Evolutionary conservation across 2,329 filamentous ascomycete species (phyloP), one percentile per base, ranked within the genome.

Genomic region (Aureobasidium sp.): DNA sequence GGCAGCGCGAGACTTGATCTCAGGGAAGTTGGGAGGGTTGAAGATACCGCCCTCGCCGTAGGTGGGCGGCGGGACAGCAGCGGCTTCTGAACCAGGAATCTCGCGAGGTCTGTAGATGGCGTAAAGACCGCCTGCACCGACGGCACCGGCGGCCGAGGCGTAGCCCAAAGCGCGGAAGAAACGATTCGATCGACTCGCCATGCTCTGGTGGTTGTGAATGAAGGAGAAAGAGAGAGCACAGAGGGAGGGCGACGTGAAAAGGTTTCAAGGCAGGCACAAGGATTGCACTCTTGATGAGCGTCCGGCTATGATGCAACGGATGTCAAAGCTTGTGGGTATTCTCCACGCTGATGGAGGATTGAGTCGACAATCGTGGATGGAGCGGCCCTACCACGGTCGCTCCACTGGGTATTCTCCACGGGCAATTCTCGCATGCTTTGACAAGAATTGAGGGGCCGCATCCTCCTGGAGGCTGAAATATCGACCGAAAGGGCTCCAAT

Each of bases 1-100:
- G 71, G 88, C 85, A 10, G 81, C 76, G 66, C 86, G 78, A 53
- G 79, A 77, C 75, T 84, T 87, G 61, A 84, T 77, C 59, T 75
- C 76, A n/a, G 86, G 86, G 68, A 89, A 89, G 41, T 78, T 78
- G 14, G 86, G 87, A 44, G 87, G 82, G 65, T 77, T 81, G 73
- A 90, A 88, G 60, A 82, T 79, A 65, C 87, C 87, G 66, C 86
- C 85, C 65, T 85, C 81, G 67, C 84, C 85, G 69, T 85, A 88
- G 62, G 85, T 85, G 2, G 87, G 87, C 21, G 87, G 87, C 39
- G 87, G 86, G 1, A 90, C 88, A 3, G 82, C 84, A 4, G 87
- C 82, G 13, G 83, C 82, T 66, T 88, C 85, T 66, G 81, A 82
- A 57, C 88, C 88, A 50, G 87, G 87, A 63, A 91, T 87, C 71